A percentile compares a stretch with the other conserved stretches of the same genome.
Conservation (phyloP, 805 yeast species). For the Candida caryicola region DNA sequence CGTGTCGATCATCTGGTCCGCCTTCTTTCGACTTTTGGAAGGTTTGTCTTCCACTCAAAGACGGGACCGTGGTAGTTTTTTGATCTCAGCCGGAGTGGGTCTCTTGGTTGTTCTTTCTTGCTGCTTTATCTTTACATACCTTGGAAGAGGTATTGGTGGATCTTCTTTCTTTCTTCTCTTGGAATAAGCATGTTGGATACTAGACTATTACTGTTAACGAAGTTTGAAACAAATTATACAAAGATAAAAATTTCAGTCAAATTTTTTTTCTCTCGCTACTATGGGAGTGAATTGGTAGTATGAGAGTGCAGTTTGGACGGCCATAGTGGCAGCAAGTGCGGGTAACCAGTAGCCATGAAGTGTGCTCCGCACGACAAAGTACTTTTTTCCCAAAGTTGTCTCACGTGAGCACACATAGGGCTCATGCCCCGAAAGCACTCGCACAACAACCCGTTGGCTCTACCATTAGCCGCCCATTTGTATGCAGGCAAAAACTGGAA, state of each 20-base stretch:
- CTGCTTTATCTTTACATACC: constrained; percentile 55
- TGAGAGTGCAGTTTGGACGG: background rate
- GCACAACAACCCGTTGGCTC: too few species aligned
- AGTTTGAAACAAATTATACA: constrained; percentile 2
- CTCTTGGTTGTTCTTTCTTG: constrained; percentile 1
- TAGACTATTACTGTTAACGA: constrained; percentile 9
- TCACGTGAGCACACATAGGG: background rate
- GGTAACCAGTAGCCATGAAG: too few species aligned
- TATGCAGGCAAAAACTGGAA: too few species aligned
- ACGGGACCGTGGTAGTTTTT: background rate
- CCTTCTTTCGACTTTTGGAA: background rate
- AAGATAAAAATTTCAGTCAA: constrained; percentile 1
- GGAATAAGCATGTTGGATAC: constrained; percentile 86
- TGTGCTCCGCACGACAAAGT: too few species aligned
- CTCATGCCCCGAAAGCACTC: background rate
- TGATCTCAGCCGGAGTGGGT: background rate
- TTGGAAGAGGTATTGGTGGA: constrained; percentile 98
- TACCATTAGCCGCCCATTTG: too few species aligned
- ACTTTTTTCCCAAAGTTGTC: too few species aligned
- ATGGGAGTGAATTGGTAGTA: background rate
- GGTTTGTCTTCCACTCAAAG: background rate
- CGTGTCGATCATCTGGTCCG: too few species aligned
- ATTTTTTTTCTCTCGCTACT: background rate
- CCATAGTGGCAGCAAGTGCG: background rate
- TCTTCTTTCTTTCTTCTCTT: constrained; percentile 99